These are phyloP conservation scores for Lupinus albus DNA, from an alignment of 306 rosid genomes.

Conservation along the genomic window DNA sequence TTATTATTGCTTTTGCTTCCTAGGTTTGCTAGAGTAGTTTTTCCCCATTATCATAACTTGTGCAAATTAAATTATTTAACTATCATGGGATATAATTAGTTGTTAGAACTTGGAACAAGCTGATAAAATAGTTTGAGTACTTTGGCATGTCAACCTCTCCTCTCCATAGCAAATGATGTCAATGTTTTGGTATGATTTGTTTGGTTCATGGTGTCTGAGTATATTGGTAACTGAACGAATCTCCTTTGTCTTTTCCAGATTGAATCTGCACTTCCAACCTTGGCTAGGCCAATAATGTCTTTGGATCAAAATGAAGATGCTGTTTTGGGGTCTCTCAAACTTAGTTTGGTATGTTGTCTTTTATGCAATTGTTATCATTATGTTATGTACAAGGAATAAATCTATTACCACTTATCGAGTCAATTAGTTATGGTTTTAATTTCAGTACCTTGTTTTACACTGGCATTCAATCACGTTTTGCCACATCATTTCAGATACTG, in stretches of 20 bases:
- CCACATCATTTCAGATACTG: too few species aligned
- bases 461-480: too few species aligned
- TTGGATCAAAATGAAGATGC: slow-evolving; percentile 99
- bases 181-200: slow-evolving; percentile 1
- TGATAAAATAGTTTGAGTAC: background rate
- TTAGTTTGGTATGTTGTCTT: slow-evolving; percentile 74
- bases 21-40: too few species aligned
- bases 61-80: too few species aligned
- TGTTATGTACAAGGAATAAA: slow-evolving; percentile 28
- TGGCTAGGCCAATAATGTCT: slow-evolving; percentile 98
- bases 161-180: background rate
- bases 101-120: background rate
- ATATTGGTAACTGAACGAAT: slow-evolving; percentile 30
- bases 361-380: slow-evolving; percentile 26
- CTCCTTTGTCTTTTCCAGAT: slow-evolving; percentile 53
- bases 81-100: too few species aligned
- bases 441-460: background rate
- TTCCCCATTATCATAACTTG: too few species aligned
- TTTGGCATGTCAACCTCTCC: background rate
- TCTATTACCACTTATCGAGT: slow-evolving; percentile 16
- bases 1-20: too few species aligned
- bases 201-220: slow-evolving; percentile 29
- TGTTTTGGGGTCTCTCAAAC: slow-evolving; percentile 86
- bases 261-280: slow-evolving; percentile 95
- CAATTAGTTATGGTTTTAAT: slow-evolving; percentile 4